These are phyloP conservation scores for Eimeria acervulina DNA, from an alignment of 169 alveolate species.

Conservation along the genomic window DNA sequence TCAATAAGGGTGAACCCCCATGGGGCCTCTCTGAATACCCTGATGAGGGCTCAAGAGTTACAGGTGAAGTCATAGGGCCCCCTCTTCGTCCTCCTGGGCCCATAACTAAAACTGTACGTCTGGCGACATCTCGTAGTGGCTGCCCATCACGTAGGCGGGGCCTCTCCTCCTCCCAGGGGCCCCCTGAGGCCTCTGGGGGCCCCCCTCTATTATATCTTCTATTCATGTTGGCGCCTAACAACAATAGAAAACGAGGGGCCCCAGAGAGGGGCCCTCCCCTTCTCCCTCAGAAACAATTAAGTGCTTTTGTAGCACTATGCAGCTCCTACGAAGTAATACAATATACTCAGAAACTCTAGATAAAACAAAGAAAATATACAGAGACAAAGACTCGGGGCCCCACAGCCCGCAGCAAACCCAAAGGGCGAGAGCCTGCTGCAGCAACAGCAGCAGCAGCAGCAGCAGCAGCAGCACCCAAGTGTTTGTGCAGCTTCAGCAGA, in stretches of 20 bases:
- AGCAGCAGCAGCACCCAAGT: constrained; percentile 11
- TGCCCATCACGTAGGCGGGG: constrained; percentile 25
- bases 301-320: neutral
- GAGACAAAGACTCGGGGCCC: neutral
- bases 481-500: neutral
- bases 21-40: neutral
- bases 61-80: constrained; percentile 10
- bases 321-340: neutral
- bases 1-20: constrained; percentile 21
- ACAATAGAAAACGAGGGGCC: constrained; percentile 20
- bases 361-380: neutral
- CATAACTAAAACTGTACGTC: constrained; percentile 66
- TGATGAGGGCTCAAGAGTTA: neutral
- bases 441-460: constrained; percentile 43
- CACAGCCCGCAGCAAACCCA: constrained; percentile 14
- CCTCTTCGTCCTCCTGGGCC: constrained; percentile 45
- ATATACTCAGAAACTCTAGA: neutral
- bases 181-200: constrained; percentile 24
- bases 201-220: constrained; percentile 51
- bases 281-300: neutral
- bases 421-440: neutral
- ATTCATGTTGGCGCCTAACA: neutral
- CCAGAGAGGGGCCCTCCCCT: constrained; percentile 67
- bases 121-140: constrained; percentile 48
- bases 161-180: constrained; percentile 64